Evolutionary conservation across 768 basidiomycete genomes (phyloP), one percentile per base, ranked within the genome.

Genomic region (Plicaturopsis crispa): DNA sequence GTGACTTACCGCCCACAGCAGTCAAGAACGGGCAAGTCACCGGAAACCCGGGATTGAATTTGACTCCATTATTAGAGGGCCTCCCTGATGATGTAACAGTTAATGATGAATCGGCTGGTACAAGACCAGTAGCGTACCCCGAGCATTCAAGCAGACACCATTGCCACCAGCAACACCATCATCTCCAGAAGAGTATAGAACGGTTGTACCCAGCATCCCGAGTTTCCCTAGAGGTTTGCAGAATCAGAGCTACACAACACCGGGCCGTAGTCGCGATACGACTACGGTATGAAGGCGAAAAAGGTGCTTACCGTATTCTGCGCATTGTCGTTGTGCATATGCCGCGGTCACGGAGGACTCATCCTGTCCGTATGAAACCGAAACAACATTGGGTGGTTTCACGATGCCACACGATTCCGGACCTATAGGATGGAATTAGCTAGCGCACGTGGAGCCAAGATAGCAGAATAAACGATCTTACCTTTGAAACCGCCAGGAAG

Each of bases 11-110:
- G 8, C 73, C 73, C 26, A 75, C 68, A 5, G 73, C 63, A 14
- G 73, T 73, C 18, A 74, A 52, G 36, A 64, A 73, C 1, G 72
- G 71, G 44, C 72, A 74, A 1, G 67, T 63, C 1, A 54, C 46
- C 2, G 44, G 45, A 34, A 55, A 55, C 18, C 39, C 37, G 18
- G 55, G 55, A 39, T 48, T 55, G 45, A 56, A 56, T 31, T 45
- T 48, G 4, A 40, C 48, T 10, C 55, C 55, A 24, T 48, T 37
- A 3, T 22, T 19, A 16, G 30, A 40, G 5, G 45, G 43, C 35
- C 42, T 40, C 13, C 43, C 49, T 52, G 33, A 8, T 24, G 3
- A 14, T 16, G 8, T 22, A 23, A 12, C 24, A 28, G 35, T 32
- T 6, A 21, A 34, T n/a, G 34, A 14, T 6, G 11, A 0, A 31